These are phyloP conservation scores for Euryodendron excelsum DNA, from an alignment of 148 eudicot species.

Conservation along the genomic window DNA sequence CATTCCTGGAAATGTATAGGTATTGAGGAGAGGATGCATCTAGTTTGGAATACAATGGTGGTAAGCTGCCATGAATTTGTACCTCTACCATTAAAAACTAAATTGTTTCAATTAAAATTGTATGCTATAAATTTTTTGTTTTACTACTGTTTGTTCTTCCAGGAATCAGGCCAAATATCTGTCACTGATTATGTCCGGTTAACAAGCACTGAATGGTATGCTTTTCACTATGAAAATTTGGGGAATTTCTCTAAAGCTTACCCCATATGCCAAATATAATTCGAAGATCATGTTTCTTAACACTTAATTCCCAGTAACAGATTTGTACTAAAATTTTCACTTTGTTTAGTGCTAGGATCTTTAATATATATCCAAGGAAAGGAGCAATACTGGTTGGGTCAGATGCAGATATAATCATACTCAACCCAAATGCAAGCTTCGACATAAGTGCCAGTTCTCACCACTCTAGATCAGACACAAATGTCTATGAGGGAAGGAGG, in stretches of 20 bases:
- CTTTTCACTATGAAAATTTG: background rate
- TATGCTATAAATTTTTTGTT: background rate
- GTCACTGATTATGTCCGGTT: slow-evolving; percentile 81
- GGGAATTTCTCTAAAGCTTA: background rate
- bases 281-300: background rate
- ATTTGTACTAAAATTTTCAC: background rate
- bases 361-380: slow-evolving; percentile 87
- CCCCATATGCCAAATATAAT: background rate
- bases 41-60: slow-evolving; percentile 95
- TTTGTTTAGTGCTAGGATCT: slow-evolving; percentile 65
- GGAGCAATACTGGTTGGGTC: slow-evolving; percentile 93
- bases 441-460: slow-evolving; percentile 61
- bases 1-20: slow-evolving; percentile 32
- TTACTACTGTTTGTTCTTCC: slow-evolving; percentile 6
- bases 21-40: slow-evolving; percentile 92
- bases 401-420: slow-evolving; percentile 89
- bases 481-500: slow-evolving; percentile 83
- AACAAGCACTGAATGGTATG: slow-evolving; percentile 91
- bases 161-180: slow-evolving; percentile 88
- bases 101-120: background rate
- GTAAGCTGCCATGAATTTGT: slow-evolving; percentile 36
- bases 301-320: background rate
- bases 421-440: slow-evolving; percentile 86
- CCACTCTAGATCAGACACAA: slow-evolving; percentile 75
- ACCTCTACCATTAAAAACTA: background rate